Conservation (phyloP, 495 filamentous ascomycete species). For the Thermothielavioides terrestris region DNA sequence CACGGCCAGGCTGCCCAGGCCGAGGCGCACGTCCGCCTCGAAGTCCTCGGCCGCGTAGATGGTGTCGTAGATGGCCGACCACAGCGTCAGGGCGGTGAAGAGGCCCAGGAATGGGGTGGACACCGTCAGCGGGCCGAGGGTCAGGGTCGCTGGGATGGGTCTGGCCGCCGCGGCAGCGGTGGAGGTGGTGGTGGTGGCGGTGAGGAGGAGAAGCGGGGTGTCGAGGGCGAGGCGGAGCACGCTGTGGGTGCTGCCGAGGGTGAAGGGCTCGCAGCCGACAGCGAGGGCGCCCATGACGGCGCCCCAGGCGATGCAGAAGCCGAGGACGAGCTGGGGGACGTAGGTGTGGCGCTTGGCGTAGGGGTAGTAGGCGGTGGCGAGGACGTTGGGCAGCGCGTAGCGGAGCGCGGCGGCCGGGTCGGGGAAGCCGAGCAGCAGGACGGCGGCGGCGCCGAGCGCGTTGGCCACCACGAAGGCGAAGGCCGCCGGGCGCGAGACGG, state of each 20-base stretch:
- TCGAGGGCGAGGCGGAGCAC: not conserved
- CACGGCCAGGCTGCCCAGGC: slow-evolving; percentile 33
- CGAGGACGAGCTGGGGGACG: slow-evolving; percentile 34
- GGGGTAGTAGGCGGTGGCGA: slow-evolving; percentile 31
- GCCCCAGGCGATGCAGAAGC: slow-evolving; percentile 29
- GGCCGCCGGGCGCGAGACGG: slow-evolving; percentile 26
- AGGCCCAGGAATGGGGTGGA: slow-evolving; percentile 13
- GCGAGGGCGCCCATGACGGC: slow-evolving; percentile 18
- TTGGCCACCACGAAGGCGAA: slow-evolving; percentile 27
- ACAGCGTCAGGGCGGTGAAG: slow-evolving; percentile 23
- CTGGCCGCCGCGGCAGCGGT: no score
- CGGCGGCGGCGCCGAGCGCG: slow-evolving; percentile 15
- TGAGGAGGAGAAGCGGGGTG: not conserved
- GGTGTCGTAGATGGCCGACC: slow-evolving; percentile 35
- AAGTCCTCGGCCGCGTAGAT: slow-evolving; percentile 39
- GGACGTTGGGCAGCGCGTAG: slow-evolving; percentile 23
- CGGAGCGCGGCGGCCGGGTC: not conserved
- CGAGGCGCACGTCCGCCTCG: slow-evolving; percentile 28
- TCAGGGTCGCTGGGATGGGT: no score
- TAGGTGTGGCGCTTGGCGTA: slow-evolving; percentile 36
- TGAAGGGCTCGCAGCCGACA: not conserved
- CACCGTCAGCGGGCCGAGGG: no score
- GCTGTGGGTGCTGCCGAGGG: no score
- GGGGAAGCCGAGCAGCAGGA: slow-evolving; percentile 12
- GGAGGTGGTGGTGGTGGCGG: slow-evolving; percentile 1